Base-by-base conservation (phyloP, 768 basidiomycete genomes). In the Lyophyllum semitale region DNA sequence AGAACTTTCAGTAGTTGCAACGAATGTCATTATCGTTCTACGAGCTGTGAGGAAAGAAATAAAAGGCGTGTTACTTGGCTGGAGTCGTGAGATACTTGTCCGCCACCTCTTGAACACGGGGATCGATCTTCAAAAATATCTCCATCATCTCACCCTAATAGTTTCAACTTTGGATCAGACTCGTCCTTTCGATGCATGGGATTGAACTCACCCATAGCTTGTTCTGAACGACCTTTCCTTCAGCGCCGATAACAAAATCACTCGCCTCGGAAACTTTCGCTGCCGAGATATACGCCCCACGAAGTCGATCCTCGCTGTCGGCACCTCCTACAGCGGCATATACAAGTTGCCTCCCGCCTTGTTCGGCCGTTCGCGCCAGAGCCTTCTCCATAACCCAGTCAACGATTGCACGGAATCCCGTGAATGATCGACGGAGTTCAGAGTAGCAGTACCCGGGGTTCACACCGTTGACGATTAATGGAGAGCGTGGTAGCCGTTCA, bases 371-470 rank as follows among this genome's bases (percentile, higher is more conserved):
- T 13, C 51, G 68, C 1, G 71, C 77, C 0, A 82, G 38, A 0
- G 67, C 2, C 4, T 48, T 61, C 35, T 74, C 68, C 58, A 73
- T 63, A 2, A 75, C 20, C 30, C 52, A 49, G 17, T 52, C 33
- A 4, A 73, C 5, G 11, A 60, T 13, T 8, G 55, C 48, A 26
- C 51, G 25, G 22, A 68, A 7, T 0, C 63, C 66, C 1, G 47
- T 40, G 4, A 74, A n/a, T 7, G 64, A 58, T 23, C 72, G 58
- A 0, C 66, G 61, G 1, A 82, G 61, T 20, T 73, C 68, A 7
- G 77, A 77, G 18, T 60, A 48, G 61, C 77, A 77, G 59, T 68
- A 73, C 1, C 78, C 78, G n/a, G 80, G 80, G 48, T 74, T 72
- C 29, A 75, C 67, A 30, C 69, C 41, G 51, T 70, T 68, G 51